Base-by-base conservation (phyloP, 345 rosid species). In the Reutealis trisperma region DNA sequence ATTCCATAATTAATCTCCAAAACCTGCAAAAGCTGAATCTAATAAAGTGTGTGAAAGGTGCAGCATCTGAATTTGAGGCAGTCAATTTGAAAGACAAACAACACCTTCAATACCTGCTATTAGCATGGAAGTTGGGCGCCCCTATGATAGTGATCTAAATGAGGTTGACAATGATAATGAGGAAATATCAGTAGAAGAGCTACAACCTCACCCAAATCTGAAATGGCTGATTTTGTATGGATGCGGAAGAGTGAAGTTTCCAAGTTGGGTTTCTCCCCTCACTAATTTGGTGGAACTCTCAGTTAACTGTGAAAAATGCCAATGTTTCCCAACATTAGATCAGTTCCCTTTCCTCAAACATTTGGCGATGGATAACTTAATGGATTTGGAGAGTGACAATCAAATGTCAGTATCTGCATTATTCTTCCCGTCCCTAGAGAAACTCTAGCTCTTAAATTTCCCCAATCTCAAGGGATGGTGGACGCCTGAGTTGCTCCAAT, bases 391-490 rank as follows among this genome's bases (percentile, higher is more conserved):
- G 24, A 44, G 25, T 24, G 54, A 12, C 51, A 1, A 45, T 10
- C 4, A n/a, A 10, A 7, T 6, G 32, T 12, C 11, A 32, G 37
- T 11, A 37, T 1, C 32, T 32, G 7, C 45, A 24, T 15, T 10
- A 21, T 64, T 64, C 64, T 75, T 75, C 41, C 73, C 63, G 19
- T 75, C 58, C 27, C 30, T 76, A 4, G 60, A 76, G 79, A 41
- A 15, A 19, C 45, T 76, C 1, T 19, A 6, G 15, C 60, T 76
- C 47, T 25, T 27, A 32, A 3, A 27, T 15, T 75, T 67, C 57
- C 73, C 73, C 13, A 76, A 67, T 32, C 72, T 76, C 44, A 76
- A 59, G 58, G 79, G 79, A 67, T 67, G 79, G 79, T 32, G 61
- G 32, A 37, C 5, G 21, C 18, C 19, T 13, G 5, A 15, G 62